phyloP scores from a whole-genome alignment of 768 basidiomycete species.

The Chalciporus piperatus region DNA sequence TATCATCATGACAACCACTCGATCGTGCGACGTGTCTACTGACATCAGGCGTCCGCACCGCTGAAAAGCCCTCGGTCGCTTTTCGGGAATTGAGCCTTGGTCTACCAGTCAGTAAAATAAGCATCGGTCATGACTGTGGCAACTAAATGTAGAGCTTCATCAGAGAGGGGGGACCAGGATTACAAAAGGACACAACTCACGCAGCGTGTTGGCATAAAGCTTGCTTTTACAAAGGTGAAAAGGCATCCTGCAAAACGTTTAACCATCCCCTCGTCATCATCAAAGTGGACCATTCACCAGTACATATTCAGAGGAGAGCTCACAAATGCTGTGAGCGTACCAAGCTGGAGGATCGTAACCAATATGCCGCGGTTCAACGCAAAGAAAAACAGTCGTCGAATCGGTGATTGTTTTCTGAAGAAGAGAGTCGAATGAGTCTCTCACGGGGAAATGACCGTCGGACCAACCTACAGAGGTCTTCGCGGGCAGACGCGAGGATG shows the following conservation, averaged over 20 bases:
- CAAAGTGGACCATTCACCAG: background rate
- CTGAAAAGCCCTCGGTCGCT: background rate
- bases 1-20: too few relatives aligned
- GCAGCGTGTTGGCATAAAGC: background rate
- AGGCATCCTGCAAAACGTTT: background rate
- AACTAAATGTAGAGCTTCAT: too few relatives aligned
- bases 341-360: constrained; percentile 5
- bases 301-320: background rate
- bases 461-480: background rate
- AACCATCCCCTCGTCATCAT: too few relatives aligned
- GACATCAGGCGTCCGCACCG: background rate
- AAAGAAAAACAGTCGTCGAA: background rate
- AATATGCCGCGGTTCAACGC: constrained; percentile 2
- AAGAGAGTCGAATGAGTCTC: background rate
- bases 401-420: background rate
- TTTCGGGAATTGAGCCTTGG: background rate
- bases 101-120: background rate
- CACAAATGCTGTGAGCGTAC: background rate
- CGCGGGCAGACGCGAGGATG: background rate
- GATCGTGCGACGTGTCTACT: too few relatives aligned
- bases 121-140: too few relatives aligned
- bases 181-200: background rate
- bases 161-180: too few relatives aligned
- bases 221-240: constrained; percentile 3
- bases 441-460: background rate